These are phyloP conservation scores for Saccharomyces hybrid DNA, from an alignment of 1,139 yeast genomes.

Conservation along the genomic window DNA sequence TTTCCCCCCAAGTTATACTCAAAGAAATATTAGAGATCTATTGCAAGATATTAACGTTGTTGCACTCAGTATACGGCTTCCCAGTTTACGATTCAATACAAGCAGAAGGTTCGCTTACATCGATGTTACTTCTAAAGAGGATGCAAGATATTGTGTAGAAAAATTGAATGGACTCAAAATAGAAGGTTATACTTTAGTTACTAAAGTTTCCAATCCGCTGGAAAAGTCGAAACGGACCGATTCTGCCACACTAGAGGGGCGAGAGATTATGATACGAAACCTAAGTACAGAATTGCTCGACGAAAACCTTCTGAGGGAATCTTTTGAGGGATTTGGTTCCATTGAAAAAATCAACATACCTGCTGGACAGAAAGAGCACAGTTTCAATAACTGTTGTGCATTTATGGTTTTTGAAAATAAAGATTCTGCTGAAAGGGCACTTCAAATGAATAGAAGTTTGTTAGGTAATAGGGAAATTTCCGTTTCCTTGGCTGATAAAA, in stretches of 20 bases:
- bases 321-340: slow-evolving; percentile 39
- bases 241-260: slow-evolving; percentile 40
- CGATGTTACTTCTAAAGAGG: slow-evolving; percentile 40
- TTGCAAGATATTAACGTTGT: slow-evolving; percentile 43
- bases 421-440: slow-evolving; percentile 39
- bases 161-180: slow-evolving; percentile 37
- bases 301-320: slow-evolving; percentile 26
- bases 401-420: slow-evolving; percentile 42
- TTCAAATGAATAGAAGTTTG: slow-evolving; percentile 34
- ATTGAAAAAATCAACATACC: slow-evolving; percentile 48
- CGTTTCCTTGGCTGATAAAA: slow-evolving; percentile 39
- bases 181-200: slow-evolving; percentile 39
- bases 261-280: slow-evolving; percentile 49
- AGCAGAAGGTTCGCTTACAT: slow-evolving; percentile 71
- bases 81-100: slow-evolving; percentile 50
- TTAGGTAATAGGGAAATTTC: slow-evolving; percentile 40
- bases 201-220: slow-evolving; percentile 52
- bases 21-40: slow-evolving; percentile 36
- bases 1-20: slow-evolving; percentile 53
- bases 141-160: slow-evolving; percentile 44
- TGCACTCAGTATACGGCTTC: slow-evolving; percentile 51
- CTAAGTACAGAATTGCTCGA: slow-evolving; percentile 36
- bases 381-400: slow-evolving; percentile 46
- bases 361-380: slow-evolving; percentile 24
- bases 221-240: slow-evolving; percentile 36